Percentiles rank a stretch among this genome's conserved stretches.
These are phyloP conservation scores for Trichocladium antarcticum DNA, from an alignment of 495 filamentous ascomycete genomes.

Conservation along the genomic window DNA sequence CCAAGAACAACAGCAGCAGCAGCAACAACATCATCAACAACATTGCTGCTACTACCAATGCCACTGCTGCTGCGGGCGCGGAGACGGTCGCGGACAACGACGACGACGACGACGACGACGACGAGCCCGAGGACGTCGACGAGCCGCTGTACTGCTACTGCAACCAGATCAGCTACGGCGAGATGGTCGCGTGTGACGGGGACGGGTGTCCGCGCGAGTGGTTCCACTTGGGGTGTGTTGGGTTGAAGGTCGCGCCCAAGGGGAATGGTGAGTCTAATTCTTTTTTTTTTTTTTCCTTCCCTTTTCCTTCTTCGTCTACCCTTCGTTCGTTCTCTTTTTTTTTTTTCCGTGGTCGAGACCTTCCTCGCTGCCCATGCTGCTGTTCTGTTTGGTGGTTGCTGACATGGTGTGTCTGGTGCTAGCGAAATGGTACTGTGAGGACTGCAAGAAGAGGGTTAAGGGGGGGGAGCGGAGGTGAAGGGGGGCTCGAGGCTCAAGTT, in stretches of 20 bases:
- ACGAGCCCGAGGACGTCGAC: conserved; percentile 19
- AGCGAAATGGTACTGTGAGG: conserved; percentile 89
- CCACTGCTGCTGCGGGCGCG: conserved; percentile 40
- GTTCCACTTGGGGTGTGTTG: conserved; percentile 93
- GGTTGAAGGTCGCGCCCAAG: conserved; percentile 71
- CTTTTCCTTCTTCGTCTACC: neutral
- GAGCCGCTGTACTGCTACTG: conserved; percentile 67
- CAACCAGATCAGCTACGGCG: conserved; percentile 83
- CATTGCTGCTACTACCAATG: conserved; percentile 19
- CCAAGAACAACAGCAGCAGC: neutral
- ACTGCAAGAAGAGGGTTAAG: conserved; percentile 66
- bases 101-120: conserved; percentile 69
- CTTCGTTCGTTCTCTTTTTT: neutral
- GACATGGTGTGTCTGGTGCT: neutral
- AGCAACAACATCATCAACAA: conserved; percentile 8
- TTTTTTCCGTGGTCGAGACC: neutral
- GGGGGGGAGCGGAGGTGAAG: conserved; percentile 27
- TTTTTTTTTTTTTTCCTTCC: conserved; percentile 1
- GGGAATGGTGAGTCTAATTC: conserved; percentile 57
- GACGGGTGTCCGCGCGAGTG: conserved; percentile 80
- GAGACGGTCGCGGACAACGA: conserved; percentile 60
- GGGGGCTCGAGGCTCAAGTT: too few relatives aligned
- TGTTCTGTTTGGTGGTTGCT: conserved; percentile 18
- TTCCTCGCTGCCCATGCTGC: too few relatives aligned
- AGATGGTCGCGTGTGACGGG: conserved; percentile 97